Evolutionary conservation across 2,329 filamentous ascomycete species (phyloP).

Genomic region (Waltergamsia citrina): DNA sequence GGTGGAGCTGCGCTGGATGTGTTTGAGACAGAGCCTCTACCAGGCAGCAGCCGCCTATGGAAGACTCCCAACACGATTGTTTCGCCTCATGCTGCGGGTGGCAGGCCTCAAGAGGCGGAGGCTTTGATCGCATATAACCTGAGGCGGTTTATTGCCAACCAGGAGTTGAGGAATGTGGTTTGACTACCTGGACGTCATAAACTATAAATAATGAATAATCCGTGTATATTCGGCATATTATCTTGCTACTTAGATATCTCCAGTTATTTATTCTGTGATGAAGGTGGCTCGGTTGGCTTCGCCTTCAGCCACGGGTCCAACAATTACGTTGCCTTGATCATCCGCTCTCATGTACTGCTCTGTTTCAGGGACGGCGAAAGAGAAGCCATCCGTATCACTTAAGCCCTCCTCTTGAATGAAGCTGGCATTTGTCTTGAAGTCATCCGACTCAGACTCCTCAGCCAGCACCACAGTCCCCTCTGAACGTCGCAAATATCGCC

Average conservation of each 20-base stretch:
- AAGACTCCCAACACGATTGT: slow-evolving; percentile 41
- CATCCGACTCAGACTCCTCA: not conserved
- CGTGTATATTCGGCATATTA: not conserved
- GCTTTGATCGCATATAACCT: slow-evolving; percentile 51
- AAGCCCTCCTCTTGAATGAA: not conserved
- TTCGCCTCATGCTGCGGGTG: slow-evolving; percentile 50
- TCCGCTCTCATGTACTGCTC: not conserved
- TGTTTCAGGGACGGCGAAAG: not conserved
- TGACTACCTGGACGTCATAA: slow-evolving; percentile 3
- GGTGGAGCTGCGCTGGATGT: slow-evolving; percentile 42
- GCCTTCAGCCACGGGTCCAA: too few species aligned
- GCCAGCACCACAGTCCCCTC: not conserved
- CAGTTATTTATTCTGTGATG: too few species aligned
- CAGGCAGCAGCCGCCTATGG: slow-evolving; percentile 33
- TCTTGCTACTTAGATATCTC: too few species aligned
- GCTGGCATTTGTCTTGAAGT: slow-evolving; percentile 1
- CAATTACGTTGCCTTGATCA: too few species aligned
- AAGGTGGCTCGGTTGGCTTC: not conserved
- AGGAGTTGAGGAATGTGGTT: slow-evolving; percentile 46
- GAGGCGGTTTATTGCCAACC: slow-evolving; percentile 47
- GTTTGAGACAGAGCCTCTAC: slow-evolving; percentile 35
- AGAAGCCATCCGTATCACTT: not conserved
- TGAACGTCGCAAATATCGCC: slow-evolving; percentile 2
- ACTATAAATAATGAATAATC: slow-evolving; percentile 1
- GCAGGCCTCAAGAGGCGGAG: slow-evolving; percentile 51